These are phyloP conservation scores for Coccomyxa sp. DNA, from an alignment of 139 green algal genomes.

Conservation along the genomic window DNA sequence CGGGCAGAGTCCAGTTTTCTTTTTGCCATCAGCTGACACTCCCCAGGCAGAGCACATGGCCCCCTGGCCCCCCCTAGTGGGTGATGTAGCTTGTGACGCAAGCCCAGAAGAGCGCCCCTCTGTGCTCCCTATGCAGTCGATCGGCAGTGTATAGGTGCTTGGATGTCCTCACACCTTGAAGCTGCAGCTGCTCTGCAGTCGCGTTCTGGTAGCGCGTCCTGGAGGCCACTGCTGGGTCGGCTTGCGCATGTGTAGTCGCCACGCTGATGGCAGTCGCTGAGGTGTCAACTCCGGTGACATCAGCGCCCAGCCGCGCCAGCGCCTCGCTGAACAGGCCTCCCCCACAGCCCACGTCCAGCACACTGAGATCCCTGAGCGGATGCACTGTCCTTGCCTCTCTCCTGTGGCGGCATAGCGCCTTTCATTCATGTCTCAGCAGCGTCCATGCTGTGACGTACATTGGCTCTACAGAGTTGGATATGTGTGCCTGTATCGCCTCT, in stretches of 20 bases:
- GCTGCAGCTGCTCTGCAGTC: slow-evolving; percentile 40
- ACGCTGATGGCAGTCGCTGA: slow-evolving; percentile 29
- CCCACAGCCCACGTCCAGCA: slow-evolving; percentile 90
- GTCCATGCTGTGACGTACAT: neutral
- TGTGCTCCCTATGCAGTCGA: neutral
- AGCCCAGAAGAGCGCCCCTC: neutral
- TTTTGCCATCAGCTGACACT: neutral
- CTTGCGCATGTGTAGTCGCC: slow-evolving; percentile 29
- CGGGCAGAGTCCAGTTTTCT: neutral
- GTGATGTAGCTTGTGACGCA: neutral
- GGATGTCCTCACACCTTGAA: slow-evolving; percentile 20
- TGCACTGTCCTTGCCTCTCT: neutral
- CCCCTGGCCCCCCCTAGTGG: neutral
- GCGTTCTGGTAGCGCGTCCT: slow-evolving; percentile 20
- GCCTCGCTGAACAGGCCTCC: slow-evolving; percentile 79
- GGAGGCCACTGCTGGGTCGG: slow-evolving; percentile 22
- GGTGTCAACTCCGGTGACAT: slow-evolving; percentile 60
- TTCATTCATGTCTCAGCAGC: neutral
- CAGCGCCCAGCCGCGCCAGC: slow-evolving; percentile 71
- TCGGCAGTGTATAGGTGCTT: no score
- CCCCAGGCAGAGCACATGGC: neutral
- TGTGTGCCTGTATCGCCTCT: neutral
- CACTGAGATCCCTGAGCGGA: slow-evolving; percentile 32
- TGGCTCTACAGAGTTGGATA: neutral
- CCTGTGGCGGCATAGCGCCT: no score